These are phyloP conservation scores for Phaseolus lunatus DNA, from an alignment of 306 rosid genomes.

Conservation along the genomic window DNA sequence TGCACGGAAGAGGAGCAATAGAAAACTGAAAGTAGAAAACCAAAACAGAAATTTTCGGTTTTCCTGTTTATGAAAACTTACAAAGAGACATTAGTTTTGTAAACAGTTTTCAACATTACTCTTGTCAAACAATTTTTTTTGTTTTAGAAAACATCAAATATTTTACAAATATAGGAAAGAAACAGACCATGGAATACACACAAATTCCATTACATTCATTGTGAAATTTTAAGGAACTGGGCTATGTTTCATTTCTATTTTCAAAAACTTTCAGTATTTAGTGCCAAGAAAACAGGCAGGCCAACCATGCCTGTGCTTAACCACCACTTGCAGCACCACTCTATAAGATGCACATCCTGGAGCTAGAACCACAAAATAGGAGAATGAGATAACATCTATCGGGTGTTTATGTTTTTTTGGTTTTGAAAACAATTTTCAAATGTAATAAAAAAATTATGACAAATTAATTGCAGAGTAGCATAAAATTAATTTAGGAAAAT, in stretches of 20 bases:
- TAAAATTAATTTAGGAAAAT: not conserved
- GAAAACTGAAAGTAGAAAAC: slow-evolving; percentile 5
- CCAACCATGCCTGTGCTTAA: too few relatives aligned
- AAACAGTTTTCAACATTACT: not conserved
- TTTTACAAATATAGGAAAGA: not conserved
- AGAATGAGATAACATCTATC: not conserved
- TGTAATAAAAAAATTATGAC: not conserved
- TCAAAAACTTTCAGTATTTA: too few relatives aligned
- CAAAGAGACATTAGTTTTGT: not conserved
- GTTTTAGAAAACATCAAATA: not conserved
- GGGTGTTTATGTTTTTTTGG: not conserved
- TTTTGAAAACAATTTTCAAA: not conserved
- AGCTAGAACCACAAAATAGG: not conserved
- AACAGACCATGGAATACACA: not conserved
- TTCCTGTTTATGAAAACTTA: not conserved
- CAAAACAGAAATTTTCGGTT: not conserved
- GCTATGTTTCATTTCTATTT: not conserved
- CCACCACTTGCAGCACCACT: not conserved
- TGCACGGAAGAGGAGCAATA: not conserved
- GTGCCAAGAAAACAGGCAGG: not conserved
- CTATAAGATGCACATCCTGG: not conserved
- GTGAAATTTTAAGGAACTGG: not conserved
- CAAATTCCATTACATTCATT: not conserved
- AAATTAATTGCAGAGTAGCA: not conserved
- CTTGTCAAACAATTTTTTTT: not conserved